Conservation (phyloP, 2,329 filamentous ascomycete species). For the Pseudogymnoascus sp. region DNA sequence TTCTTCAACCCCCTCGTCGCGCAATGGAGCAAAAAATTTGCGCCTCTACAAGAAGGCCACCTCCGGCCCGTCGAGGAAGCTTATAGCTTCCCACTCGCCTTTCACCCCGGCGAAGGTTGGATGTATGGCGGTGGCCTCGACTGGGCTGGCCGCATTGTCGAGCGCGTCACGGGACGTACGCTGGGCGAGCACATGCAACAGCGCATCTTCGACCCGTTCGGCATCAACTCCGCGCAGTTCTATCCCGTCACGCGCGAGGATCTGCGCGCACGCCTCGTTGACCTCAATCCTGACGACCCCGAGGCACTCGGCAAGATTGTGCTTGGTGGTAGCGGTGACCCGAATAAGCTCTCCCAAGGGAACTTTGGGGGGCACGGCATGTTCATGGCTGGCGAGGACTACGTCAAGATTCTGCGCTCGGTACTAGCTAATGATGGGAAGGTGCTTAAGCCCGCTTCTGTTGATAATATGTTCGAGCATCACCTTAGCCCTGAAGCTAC, state of each 20-base stretch:
- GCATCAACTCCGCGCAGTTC: conserved; percentile 32
- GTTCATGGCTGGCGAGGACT: conserved; percentile 30
- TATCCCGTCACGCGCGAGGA: conserved; percentile 26
- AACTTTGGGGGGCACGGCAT: conserved; percentile 29
- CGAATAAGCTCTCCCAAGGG: background rate
- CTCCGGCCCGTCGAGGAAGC: conserved; percentile 14
- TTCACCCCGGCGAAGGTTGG: conserved; percentile 9
- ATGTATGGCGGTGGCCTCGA: conserved; percentile 9
- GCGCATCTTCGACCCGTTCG: conserved; percentile 38
- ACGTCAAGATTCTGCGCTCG: conserved; percentile 35
- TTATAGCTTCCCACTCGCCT: background rate
- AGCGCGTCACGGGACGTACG: conserved; percentile 33
- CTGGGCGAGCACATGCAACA: conserved; percentile 41
- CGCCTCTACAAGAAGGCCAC: conserved; percentile 18
- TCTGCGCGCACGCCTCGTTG: conserved; percentile 16
- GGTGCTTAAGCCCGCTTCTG: conserved; percentile 34
- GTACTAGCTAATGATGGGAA: conserved; percentile 40
- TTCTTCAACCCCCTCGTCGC: conserved; percentile 9
- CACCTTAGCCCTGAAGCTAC: conserved; percentile 26
- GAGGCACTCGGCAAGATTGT: conserved; percentile 29
- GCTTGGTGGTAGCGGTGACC: conserved; percentile 25
- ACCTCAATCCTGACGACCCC: conserved; percentile 30
- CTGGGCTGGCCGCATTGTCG: conserved; percentile 33
- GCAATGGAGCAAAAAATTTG: conserved; percentile 15
- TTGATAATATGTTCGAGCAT: conserved; percentile 29